These are phyloP conservation scores for Apiospora arundinis DNA, from an alignment of 2,329 filamentous ascomycete genomes.

Conservation along the genomic window DNA sequence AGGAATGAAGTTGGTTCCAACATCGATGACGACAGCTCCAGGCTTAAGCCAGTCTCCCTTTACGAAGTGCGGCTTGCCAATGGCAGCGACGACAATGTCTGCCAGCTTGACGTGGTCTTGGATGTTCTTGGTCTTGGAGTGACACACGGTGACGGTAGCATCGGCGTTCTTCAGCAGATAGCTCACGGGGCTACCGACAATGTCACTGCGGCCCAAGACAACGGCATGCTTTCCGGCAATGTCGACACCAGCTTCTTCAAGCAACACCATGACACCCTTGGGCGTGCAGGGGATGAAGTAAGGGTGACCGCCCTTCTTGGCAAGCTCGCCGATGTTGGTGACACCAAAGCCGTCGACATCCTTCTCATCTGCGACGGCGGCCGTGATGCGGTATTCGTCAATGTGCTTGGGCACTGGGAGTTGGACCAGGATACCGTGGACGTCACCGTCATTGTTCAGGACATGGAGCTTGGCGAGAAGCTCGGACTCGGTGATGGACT, in stretches of 20 bases:
- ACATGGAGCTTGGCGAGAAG: constrained; percentile 80
- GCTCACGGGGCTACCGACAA: constrained; percentile 96
- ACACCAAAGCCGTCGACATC: constrained; percentile 98
- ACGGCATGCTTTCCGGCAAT: constrained; percentile 91
- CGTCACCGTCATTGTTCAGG: constrained; percentile 83
- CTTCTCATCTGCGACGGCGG: constrained; percentile 89
- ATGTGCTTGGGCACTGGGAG: constrained; percentile 88
- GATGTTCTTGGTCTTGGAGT: constrained; percentile 82
- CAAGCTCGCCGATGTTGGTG: constrained; percentile 93
- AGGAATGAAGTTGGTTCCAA: constrained; percentile 94
- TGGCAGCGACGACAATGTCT: constrained; percentile 90
- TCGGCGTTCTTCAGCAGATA: constrained; percentile 94
- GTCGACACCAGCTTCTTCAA: constrained; percentile 83
- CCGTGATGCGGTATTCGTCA: constrained; percentile 89
- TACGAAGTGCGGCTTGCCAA: constrained; percentile 85
- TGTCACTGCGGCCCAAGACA: constrained; percentile 93
- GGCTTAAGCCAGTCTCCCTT: constrained; percentile 96
- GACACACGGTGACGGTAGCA: constrained; percentile 95
- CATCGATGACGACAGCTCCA: constrained; percentile 94
- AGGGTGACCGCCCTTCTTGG: constrained; percentile 90
- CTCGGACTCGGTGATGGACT: constrained; percentile 82
- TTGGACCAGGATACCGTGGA: constrained; percentile 95
- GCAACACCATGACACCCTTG: constrained; percentile 93
- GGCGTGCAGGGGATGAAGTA: constrained; percentile 95
- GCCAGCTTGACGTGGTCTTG: constrained; percentile 78